Evolutionary conservation across 75 land plant genomes (phyloP).

Genomic region (Pinus taeda): DNA sequence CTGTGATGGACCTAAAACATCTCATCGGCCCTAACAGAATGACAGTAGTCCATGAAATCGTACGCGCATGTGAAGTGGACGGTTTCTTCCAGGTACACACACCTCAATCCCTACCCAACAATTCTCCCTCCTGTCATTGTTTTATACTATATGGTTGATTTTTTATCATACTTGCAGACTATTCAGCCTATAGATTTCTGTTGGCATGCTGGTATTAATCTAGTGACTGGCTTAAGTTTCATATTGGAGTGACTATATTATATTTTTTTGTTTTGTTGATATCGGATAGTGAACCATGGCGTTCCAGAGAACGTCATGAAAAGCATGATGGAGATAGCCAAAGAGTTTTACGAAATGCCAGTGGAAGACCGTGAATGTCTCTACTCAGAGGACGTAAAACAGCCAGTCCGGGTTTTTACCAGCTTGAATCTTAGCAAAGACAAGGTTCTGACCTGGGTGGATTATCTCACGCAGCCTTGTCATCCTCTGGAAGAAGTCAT

Average conservation of each 20-base stretch:
- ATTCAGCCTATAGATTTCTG: too few relatives aligned
- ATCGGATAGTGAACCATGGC: constrained; percentile 66
- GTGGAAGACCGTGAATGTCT: constrained; percentile 33
- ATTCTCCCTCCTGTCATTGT: too few relatives aligned
- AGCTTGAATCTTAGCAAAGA: constrained; percentile 44
- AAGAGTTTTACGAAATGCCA: constrained; percentile 47
- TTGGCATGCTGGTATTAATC: too few relatives aligned
- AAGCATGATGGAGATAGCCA: constrained; percentile 27
- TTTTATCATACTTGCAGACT: too few relatives aligned
- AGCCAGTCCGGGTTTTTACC: constrained; percentile 52
- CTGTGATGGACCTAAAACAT: constrained; percentile 44
- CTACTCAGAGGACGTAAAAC: constrained; percentile 22
- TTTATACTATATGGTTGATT: too few relatives aligned
- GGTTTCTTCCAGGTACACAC: too few relatives aligned
- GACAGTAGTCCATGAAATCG: not conserved
- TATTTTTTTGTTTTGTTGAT: too few relatives aligned
- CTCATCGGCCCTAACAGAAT: constrained; percentile 24
- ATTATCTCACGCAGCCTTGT: constrained; percentile 26
- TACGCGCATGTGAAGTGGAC: too few relatives aligned
- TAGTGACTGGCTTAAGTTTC: too few relatives aligned
- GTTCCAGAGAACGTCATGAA: constrained; percentile 24
- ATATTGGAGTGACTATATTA: too few relatives aligned
- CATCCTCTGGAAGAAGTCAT: constrained; percentile 31
- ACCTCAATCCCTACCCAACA: too few relatives aligned
- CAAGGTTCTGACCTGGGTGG: constrained; percentile 10